Percentiles rank a stretch among this genome's conserved stretches.
phyloP scores from a whole-genome alignment of 192 early-diverging fungal genomes.

The Podila clonocystis region DNA sequence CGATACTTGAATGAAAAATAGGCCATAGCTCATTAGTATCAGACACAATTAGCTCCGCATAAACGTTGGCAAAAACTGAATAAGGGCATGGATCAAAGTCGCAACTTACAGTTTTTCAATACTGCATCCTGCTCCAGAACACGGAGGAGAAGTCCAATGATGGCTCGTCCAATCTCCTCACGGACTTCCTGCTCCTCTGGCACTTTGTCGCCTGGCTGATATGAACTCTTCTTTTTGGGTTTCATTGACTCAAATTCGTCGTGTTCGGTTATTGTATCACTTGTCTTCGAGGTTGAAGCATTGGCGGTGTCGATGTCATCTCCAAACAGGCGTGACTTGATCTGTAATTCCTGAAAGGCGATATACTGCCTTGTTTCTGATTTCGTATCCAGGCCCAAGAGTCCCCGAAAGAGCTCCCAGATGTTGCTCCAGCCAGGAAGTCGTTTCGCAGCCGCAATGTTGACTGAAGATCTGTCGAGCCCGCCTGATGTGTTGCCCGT shows the following conservation, averaged over 20 bases:
- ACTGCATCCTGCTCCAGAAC: slow-evolving; percentile 39
- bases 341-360: slow-evolving; percentile 25
- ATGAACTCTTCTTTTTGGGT: not conserved
- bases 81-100: not conserved
- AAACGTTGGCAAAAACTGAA: no score
- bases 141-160: slow-evolving; percentile 24
- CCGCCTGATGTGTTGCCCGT: not conserved
- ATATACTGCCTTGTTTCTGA: slow-evolving; percentile 38
- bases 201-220: not conserved
- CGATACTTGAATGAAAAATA: slow-evolving; percentile 11
- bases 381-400: slow-evolving; percentile 31
- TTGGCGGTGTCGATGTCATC: not conserved
- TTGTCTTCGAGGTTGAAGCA: no score
- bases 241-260: not conserved
- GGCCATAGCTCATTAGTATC: not conserved
- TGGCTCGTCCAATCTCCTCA: slow-evolving; percentile 35
- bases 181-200: slow-evolving; percentile 31
- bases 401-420: slow-evolving; percentile 37
- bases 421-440: slow-evolving; percentile 40
- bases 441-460: not conserved
- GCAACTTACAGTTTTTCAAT: slow-evolving; percentile 18
- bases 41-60: not conserved
- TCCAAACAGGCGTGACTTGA: slow-evolving; percentile 14
- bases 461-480: not conserved
- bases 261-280: not conserved